A percentile compares a stretch with the other conserved stretches of the same genome.
These are phyloP conservation scores for Porpolomopsis calyptriformis DNA, from an alignment of 768 basidiomycete species.

Conservation along the genomic window DNA sequence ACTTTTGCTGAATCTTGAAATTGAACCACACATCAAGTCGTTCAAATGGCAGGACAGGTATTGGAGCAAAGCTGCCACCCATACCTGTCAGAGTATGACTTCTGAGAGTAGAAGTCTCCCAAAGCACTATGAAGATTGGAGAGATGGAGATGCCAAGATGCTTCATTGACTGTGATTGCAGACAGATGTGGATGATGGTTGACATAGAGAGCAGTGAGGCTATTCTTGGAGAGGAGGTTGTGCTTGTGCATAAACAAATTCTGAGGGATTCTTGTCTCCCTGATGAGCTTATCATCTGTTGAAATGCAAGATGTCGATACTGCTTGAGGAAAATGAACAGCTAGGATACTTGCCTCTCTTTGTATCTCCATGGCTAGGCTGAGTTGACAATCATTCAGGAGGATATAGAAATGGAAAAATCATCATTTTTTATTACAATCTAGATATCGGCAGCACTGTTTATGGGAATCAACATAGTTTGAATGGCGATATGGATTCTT, in stretches of 20 bases:
- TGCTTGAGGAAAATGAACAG: not conserved
- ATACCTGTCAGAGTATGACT: conserved; percentile 9
- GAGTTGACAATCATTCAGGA: not conserved
- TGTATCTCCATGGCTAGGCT: conserved; percentile 6
- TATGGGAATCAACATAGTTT: conserved; percentile 25
- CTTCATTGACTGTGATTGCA: conserved; percentile 15
- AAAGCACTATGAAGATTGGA: conserved; percentile 15
- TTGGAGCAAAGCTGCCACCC: not conserved
- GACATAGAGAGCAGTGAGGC: conserved; percentile 16
- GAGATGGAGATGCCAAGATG: conserved; percentile 15
- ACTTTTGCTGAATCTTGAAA: conserved; percentile 16
- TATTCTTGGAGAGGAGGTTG: not conserved
- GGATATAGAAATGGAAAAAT: conserved; percentile 17
- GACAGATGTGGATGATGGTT: conserved; percentile 13
- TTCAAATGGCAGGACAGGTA: conserved; percentile 11
- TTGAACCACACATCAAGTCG: conserved; percentile 20
- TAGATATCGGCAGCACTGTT: conserved; percentile 24
- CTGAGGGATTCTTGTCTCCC: conserved; percentile 3
- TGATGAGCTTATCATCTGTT: conserved; percentile 1
- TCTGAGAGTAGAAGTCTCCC: conserved; percentile 12
- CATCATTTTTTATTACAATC: conserved; percentile 22
- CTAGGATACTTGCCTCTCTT: not conserved
- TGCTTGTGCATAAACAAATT: conserved; percentile 3
- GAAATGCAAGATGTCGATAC: not conserved
- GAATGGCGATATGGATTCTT: conserved; percentile 21